Conservation (phyloP, 176 grass and related monocot genomes). For the Secale cereale region DNA sequence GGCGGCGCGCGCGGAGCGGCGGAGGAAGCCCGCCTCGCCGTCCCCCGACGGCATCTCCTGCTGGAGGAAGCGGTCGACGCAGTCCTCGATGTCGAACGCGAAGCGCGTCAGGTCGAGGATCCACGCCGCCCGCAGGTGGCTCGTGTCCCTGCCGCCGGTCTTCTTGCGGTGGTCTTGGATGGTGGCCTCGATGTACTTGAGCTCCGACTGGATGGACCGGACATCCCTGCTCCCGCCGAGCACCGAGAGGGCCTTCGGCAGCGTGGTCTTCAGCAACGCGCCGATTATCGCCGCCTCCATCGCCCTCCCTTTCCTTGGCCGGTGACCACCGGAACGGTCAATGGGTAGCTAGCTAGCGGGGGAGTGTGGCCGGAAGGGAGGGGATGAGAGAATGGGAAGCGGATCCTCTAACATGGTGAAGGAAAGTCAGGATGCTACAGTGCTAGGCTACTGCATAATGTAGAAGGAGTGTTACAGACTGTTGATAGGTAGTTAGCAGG, state of each 20-base stretch:
- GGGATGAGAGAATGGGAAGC: no score
- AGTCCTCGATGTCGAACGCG: neutral
- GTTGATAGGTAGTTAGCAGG: no score
- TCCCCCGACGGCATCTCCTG: neutral
- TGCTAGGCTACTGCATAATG: no score
- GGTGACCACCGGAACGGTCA: no score
- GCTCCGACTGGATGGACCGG: neutral
- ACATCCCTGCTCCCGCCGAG: neutral
- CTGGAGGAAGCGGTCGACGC: neutral
- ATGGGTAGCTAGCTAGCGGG: no score
- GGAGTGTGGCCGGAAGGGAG: no score
- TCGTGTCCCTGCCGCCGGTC: neutral
- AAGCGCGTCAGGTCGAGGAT: neutral
- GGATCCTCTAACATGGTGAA: no score
- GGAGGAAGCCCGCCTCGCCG: neutral
- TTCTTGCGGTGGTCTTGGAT: neutral
- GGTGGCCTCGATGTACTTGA: neutral
- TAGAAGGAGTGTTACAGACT: no score
- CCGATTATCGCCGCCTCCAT: neutral
- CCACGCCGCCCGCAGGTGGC: neutral
- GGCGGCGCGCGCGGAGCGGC: neutral
- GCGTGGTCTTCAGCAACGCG: neutral
- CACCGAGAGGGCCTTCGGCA: neutral
- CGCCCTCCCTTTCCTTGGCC: neutral
- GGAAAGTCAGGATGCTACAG: no score